Conservation (phyloP, 1,284 basidiomycete species). For the Ustilago crameri region DNA sequence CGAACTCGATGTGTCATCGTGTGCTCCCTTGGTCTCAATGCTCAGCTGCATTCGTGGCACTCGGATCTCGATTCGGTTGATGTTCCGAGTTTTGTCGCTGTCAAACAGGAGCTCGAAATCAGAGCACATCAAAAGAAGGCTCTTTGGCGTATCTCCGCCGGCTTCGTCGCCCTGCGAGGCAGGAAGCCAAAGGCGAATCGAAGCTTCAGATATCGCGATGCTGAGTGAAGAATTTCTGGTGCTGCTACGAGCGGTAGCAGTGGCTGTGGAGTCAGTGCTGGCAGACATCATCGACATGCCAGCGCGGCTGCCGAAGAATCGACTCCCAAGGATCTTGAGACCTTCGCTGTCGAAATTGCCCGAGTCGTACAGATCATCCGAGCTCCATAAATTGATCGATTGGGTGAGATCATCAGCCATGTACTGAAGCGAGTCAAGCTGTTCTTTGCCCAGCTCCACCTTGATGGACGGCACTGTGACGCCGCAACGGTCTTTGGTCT, state of each 20-base stretch:
- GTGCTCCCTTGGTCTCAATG: conserved; percentile 13
- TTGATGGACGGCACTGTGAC: conserved; percentile 33
- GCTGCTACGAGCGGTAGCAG: conserved; percentile 24
- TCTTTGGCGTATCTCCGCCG: conserved; percentile 7
- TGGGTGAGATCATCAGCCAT: conserved; percentile 55
- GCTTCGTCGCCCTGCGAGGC: not conserved
- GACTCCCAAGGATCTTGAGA: conserved; percentile 52
- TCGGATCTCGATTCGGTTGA: conserved; percentile 25
- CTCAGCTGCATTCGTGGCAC: conserved; percentile 31
- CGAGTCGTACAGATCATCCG: conserved; percentile 23
- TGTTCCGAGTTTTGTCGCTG: conserved; percentile 35
- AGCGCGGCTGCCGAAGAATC: conserved; percentile 54
- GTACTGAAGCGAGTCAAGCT: conserved; percentile 57
- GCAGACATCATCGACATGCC: conserved; percentile 46
- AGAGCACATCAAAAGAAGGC: conserved; percentile 25
- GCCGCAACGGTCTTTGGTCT: conserved; percentile 27
- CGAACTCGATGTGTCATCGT: conserved; percentile 14
- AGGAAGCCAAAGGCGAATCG: conserved; percentile 35
- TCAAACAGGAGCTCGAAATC: conserved; percentile 40
- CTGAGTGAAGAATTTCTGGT: conserved; percentile 27
- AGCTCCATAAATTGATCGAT: conserved; percentile 37
- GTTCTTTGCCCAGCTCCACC: conserved; percentile 36
- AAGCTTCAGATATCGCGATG: conserved; percentile 27
- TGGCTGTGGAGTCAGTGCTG: conserved; percentile 47
- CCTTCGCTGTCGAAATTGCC: conserved; percentile 37